Evolutionary conservation across 345 rosid species (phyloP), one percentile per base, ranked within the genome.

Genomic region (Alliaria petiolata): DNA sequence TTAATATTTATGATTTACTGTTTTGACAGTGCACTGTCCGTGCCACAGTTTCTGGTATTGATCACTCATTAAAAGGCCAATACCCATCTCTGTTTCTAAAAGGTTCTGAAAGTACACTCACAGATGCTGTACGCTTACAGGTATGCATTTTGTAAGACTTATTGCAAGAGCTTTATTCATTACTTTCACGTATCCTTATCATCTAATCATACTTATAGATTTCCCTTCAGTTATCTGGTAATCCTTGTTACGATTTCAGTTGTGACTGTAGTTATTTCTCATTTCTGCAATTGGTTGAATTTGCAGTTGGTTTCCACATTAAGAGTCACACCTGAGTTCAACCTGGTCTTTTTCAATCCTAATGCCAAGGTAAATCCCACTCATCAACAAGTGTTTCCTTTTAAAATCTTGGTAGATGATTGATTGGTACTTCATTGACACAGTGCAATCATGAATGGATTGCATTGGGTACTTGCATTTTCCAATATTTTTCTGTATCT

Each of bases 301-400:
- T 15, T 83, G 89, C 95, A 93, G 98, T 85, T 93, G 71, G 95
- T 93, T 83, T 90, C 98, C 49, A 78, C 87, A 43, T 72, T 90
- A 76, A 81, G 83, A 81, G 85, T 90, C 63, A 64, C 81, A 66
- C 98, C 98, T 4, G 96, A 84, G 77, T 89, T 85, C 89, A 89
- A 57, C 81, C 78, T 93, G 82, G 72, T 93, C 62, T 83, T 73
- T 77, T 83, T 86, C 80, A 85, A 85, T 77, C 92, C 92, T 62
- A 76, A 71, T 79, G 92, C 95, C 43, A 87, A 89, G 98, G 98
- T 87, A 93, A 63, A 72, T 65, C 69, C 56, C 39, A 33, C 26
- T 62, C 39, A 19, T 17, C 26, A 62, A 20, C 49, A 58, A 51
- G 43, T 5, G 15, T 9, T 42, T 57, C 36, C 43, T 26, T 57